Evolutionary conservation across 805 yeast species (phyloP), one percentile per base, ranked within the genome.

Genomic region (Starmerella vaccinii): DNA sequence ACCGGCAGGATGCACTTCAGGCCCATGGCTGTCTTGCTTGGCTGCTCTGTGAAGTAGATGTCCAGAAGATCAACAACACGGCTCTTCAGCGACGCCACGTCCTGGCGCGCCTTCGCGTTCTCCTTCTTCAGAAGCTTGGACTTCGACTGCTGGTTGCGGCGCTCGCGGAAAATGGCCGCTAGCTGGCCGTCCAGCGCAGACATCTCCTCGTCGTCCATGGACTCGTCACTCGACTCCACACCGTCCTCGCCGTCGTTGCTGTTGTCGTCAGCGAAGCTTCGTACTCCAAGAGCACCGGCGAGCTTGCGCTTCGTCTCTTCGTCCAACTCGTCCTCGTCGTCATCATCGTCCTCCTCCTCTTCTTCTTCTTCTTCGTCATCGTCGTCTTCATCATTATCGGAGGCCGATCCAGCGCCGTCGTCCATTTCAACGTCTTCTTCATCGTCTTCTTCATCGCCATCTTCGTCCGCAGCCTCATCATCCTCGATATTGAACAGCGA

Each of bases 171-270:
- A 49, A 90, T 90, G 49, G 75, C 75, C 0, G 96, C 77, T 27
- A 90, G 70, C 54, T 87, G 92, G 21, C 75, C 84, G 63, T 90
- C 97, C 59, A 90, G 76, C 19, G 89, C 94, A 81, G 88, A 80
- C 97, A 90, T 90, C 64, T 88, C 88, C 60, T 89, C 96, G 65
- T 89, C 97, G 53, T 89, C 95, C 94, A 88, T 85, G 0, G 90
- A 80, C 47, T 81, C 84, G 23, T 40, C 48, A 9, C 24, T 18
- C 13, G 77, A 81, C 18, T 71, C 77, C 35, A 75, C 80, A 7
- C 67, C 67, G 10, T 69, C 71, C 16, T 13, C 49, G 32, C 7
- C 51, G 34, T 35, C 46, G 15, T 22, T 43, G 13, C 8, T 49
- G 34, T 32, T 42, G 18, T 22, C 49, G 12, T 24, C 46, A 6